phyloP scores from a whole-genome alignment of 352 stramenopile genomes.

The Pythium angustatum region DNA sequence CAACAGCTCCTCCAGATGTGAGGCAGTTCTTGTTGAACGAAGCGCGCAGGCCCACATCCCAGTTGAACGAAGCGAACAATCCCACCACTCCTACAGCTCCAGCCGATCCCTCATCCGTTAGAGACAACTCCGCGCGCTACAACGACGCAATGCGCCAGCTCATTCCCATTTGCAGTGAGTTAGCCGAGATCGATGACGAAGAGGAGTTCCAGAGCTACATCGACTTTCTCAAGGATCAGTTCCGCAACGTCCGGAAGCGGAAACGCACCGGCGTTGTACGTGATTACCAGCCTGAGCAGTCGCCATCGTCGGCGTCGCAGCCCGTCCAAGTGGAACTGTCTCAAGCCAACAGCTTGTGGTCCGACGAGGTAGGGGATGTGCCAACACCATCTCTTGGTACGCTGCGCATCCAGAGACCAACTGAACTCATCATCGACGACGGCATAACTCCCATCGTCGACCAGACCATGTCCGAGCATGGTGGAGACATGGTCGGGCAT shows the following conservation, averaged over 20 bases:
- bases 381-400: background rate
- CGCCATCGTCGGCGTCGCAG: background rate
- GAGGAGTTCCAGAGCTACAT: slow-evolving; percentile 5
- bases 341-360: slow-evolving; percentile 10
- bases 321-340: background rate
- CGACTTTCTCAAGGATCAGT: background rate
- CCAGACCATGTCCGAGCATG: background rate
- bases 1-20: background rate
- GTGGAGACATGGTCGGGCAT: background rate
- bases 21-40: slow-evolving; percentile 1
- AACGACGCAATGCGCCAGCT: slow-evolving; percentile 5
- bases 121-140: background rate
- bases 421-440: background rate
- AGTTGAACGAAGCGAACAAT: background rate
- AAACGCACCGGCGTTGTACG: background rate
- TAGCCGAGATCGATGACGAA: background rate
- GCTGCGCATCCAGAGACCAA: background rate
- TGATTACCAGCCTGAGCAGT: background rate
- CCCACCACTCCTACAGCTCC: background rate
- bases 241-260: background rate
- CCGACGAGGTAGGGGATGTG: background rate
- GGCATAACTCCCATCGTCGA: background rate
- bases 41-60: background rate
- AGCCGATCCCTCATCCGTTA: background rate
- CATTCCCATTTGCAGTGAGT: slow-evolving; percentile 4